Evolutionary conservation across 2,329 filamentous ascomycete species (phyloP).

Genomic region (Talaromyces sp.): DNA sequence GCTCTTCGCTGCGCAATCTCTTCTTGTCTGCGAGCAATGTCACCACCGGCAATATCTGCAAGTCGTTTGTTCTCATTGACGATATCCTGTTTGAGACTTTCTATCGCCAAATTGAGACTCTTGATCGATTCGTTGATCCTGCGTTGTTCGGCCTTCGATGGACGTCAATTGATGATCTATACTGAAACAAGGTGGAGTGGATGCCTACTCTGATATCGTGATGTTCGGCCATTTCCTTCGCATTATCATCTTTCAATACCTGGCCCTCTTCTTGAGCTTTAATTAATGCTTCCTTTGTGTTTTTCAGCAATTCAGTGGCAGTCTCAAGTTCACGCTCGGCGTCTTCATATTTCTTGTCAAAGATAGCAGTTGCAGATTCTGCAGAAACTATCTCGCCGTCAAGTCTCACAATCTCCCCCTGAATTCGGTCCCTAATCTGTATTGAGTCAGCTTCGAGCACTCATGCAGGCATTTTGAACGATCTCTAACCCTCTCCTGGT

Average conservation of each 20-base stretch:
- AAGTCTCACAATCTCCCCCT: conserved; percentile 32
- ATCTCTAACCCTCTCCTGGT: conserved; percentile 60
- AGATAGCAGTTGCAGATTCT: conserved; percentile 41
- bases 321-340: conserved; percentile 37
- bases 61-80: conserved; percentile 54
- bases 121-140: conserved; percentile 60
- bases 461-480: neutral
- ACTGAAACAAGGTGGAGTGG: neutral
- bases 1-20: conserved; percentile 60
- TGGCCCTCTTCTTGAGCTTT: conserved; percentile 48
- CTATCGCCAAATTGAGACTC: conserved; percentile 46
- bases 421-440: conserved; percentile 37
- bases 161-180: conserved; percentile 18
- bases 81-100: conserved; percentile 46
- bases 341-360: conserved; percentile 48
- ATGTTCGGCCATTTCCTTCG: conserved; percentile 54
- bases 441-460: neutral
- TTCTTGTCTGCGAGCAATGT: conserved; percentile 58
- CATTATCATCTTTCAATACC: conserved; percentile 50
- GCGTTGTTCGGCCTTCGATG: conserved; percentile 60
- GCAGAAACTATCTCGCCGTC: conserved; percentile 50
- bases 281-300: conserved; percentile 44
- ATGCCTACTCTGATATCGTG: conserved; percentile 48
- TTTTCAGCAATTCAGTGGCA: conserved; percentile 43
- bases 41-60: conserved; percentile 65